Conservation (phyloP, 768 basidiomycete species). For the Tricholoma saponaceum region DNA sequence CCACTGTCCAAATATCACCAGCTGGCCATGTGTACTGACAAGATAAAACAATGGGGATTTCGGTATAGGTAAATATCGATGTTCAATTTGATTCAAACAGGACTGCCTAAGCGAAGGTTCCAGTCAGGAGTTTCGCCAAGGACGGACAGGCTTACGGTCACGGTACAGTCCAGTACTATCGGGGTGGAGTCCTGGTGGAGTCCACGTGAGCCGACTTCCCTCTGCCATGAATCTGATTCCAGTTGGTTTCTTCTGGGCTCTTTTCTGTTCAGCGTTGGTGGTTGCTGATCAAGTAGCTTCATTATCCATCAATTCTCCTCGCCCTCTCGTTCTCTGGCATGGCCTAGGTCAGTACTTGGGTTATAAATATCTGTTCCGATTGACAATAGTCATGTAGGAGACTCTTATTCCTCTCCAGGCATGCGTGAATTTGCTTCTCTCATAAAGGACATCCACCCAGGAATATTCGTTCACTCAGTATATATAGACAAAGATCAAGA, state of each 20-base stretch:
- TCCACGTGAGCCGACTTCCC: not conserved
- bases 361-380: not conserved
- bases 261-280: not conserved
- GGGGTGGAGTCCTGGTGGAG: no score
- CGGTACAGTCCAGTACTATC: no score
- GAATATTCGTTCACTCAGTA: conserved; percentile 74
- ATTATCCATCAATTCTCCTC: conserved; percentile 12
- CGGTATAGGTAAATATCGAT: no score
- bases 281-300: not conserved
- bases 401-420: conserved; percentile 68
- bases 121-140: no score
- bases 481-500: conserved; percentile 60
- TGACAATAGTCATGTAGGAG: conserved; percentile 38
- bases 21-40: no score
- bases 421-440: conserved; percentile 60
- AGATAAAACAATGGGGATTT: no score
- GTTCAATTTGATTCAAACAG: no score
- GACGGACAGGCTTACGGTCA: no score
- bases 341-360: conserved; percentile 44
- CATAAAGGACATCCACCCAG: conserved; percentile 62
- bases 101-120: no score
- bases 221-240: not conserved
- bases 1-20: no score
- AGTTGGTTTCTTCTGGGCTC: not conserved
- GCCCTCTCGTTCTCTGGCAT: conserved; percentile 76